Conservation (phyloP, 176 grass and related monocot genomes). For the Hyparrhenia diplandra region DNA sequence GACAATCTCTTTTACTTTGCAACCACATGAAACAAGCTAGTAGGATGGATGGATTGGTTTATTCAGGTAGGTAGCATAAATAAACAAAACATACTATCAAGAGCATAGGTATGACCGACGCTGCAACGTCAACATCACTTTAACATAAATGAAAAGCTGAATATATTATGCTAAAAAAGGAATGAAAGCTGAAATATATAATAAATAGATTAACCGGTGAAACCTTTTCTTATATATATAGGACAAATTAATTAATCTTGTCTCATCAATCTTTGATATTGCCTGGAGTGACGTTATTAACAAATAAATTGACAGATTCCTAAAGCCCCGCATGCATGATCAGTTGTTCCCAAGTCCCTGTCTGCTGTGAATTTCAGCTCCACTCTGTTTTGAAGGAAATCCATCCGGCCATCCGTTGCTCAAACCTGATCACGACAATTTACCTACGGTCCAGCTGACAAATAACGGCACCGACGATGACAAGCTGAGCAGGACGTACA, state of each 20-base stretch:
- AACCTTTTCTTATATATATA: neutral
- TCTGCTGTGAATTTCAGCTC: neutral
- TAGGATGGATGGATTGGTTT: neutral
- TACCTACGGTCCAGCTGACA: neutral
- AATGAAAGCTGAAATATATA: too few species aligned
- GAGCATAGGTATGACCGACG: neutral
- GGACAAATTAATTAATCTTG: neutral
- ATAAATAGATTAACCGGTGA: too few species aligned
- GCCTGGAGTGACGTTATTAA: neutral
- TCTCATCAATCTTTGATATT: neutral
- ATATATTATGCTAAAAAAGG: too few species aligned
- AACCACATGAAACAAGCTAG: neutral
- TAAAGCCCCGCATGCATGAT: neutral
- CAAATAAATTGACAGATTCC: neutral
- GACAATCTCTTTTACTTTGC: neutral
- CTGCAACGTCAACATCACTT: neutral
- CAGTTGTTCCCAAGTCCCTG: neutral
- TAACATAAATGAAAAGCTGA: too few species aligned
- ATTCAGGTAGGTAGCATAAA: neutral
- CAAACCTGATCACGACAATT: neutral
- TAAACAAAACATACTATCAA: neutral
- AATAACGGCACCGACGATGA: neutral
- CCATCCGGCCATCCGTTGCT: neutral
- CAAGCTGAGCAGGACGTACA: neutral
- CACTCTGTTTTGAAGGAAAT: neutral